Percentiles rank a stretch among this genome's conserved stretches.
Evolutionary conservation across 805 yeast genomes (phyloP).

Genomic region (Wickerhamomyces sydowiorum): DNA sequence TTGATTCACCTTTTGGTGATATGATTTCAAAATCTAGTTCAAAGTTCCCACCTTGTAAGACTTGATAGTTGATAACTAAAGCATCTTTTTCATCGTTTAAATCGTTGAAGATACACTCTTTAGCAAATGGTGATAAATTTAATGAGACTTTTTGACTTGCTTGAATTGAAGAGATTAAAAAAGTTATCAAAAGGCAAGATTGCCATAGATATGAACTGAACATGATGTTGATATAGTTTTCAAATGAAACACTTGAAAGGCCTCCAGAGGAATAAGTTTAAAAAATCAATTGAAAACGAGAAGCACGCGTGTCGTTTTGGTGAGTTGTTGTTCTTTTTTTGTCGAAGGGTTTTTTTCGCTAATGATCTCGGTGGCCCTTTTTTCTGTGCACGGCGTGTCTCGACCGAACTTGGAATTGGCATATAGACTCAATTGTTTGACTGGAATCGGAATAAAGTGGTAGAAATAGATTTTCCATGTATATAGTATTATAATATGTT

Average conservation of each 20-base stretch:
- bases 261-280: no score
- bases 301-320: no score
- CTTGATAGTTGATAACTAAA: constrained; percentile 36
- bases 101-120: constrained; percentile 37
- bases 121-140: constrained; percentile 34
- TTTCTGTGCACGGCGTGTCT: no score
- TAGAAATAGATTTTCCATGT: no score
- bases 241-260: no score
- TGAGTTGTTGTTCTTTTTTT: not conserved
- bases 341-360: not conserved
- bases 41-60: constrained; percentile 61
- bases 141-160: constrained; percentile 20
- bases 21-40: constrained; percentile 60
- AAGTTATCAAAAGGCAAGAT: not conserved
- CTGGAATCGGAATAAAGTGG: no score
- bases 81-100: constrained; percentile 31
- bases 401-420: no score
- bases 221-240: not conserved
- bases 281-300: no score
- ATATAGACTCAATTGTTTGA: no score
- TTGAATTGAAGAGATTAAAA: not conserved
- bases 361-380: no score
- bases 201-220: not conserved
- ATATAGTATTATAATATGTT: no score
- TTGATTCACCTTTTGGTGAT: constrained; percentile 44